Evolutionary conservation across 768 basidiomycete genomes (phyloP).

Genomic region (Leucocoprinus leucothites): DNA sequence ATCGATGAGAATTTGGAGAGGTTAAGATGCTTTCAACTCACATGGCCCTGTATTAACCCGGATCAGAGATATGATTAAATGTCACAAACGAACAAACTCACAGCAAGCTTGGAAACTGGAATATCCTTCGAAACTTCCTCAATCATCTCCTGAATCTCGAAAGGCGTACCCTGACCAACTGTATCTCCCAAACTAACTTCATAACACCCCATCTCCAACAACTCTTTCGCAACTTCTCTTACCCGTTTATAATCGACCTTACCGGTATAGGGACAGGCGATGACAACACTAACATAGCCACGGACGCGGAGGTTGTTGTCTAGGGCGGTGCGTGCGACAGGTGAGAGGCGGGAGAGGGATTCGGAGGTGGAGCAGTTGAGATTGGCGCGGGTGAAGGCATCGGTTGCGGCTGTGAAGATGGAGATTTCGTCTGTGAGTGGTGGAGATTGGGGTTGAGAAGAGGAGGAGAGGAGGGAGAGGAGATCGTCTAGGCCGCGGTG

Average conservation of each 20-base stretch:
- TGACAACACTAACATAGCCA: slow-evolving; percentile 83
- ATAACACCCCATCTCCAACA: slow-evolving; percentile 91
- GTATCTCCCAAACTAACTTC: slow-evolving; percentile 93
- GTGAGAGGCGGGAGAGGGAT: slow-evolving; percentile 60
- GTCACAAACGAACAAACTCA: slow-evolving; percentile 22
- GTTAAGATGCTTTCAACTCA: slow-evolving; percentile 26
- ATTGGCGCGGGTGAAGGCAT: slow-evolving; percentile 83
- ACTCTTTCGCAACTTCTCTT: slow-evolving; percentile 62
- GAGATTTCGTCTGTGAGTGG: slow-evolving; percentile 79
- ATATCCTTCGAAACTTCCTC: slow-evolving; percentile 63
- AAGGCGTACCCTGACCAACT: slow-evolving; percentile 80
- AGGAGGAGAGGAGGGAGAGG: slow-evolving; percentile 46
- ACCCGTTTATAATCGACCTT: slow-evolving; percentile 62
- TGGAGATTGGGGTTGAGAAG: slow-evolving; percentile 29
- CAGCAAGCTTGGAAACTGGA: slow-evolving; percentile 69
- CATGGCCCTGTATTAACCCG: slow-evolving; percentile 45
- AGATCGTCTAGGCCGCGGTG: slow-evolving; percentile 72
- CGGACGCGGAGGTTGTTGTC: slow-evolving; percentile 65
- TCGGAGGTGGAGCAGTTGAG: slow-evolving; percentile 73
- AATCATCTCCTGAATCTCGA: slow-evolving; percentile 63
- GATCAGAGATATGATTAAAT: not conserved
- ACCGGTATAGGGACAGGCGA: slow-evolving; percentile 87
- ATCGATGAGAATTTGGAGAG: slow-evolving; percentile 1
- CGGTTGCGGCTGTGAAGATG: slow-evolving; percentile 86
- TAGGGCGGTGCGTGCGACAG: slow-evolving; percentile 60